Base-by-base conservation (phyloP, 1,139 yeast species). In the Candida glucosophila region DNA sequence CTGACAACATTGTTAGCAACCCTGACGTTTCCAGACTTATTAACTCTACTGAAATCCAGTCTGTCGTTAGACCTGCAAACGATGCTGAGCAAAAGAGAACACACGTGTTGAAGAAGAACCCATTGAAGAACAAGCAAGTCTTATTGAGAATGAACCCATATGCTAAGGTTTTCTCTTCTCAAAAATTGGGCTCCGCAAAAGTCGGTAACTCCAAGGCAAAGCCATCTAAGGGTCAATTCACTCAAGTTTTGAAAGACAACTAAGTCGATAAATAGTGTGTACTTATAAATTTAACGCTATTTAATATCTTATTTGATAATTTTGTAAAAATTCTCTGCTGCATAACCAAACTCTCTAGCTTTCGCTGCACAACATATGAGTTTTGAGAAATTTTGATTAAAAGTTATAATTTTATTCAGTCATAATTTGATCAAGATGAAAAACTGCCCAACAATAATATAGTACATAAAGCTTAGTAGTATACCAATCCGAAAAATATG, bases 51-150 rank as follows among this genome's bases (percentile, higher is more conserved):
- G 98, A 90, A 76, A 81, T 90, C 66, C 98, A 90, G 75, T 73
- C 95, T 50, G 95, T 78, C 58, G 82, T 86, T 55, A 82, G 92
- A 76, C 88, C 95, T 59, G 95, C 95, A 64, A 95, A 94, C 55
- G 90, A 80, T 67, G 68, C 92, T 53, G 69, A 78, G 58, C 92
- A 83, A 67, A 85, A 86, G 90, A 83, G 93, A 68, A 66, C 85
- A 47, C 85, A 81, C 75, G 94, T 82, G 63, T 80, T 78, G 68
- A 90, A 90, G 96, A 88, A 85, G 90, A 90, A 90, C 92, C 98
- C 99, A 72, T 86, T 90, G 66, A 90, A 85, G 90, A 90, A 92
- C 96, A 88, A 86, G 79, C 95, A 85, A 73, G 92, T 86, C 55
- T 71, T 86, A 62, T 79, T 86, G 67, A 85, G 96, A 77, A 81